Conservation (phyloP, 164 flowering plant genomes). For the Dillenia turbinata region DNA sequence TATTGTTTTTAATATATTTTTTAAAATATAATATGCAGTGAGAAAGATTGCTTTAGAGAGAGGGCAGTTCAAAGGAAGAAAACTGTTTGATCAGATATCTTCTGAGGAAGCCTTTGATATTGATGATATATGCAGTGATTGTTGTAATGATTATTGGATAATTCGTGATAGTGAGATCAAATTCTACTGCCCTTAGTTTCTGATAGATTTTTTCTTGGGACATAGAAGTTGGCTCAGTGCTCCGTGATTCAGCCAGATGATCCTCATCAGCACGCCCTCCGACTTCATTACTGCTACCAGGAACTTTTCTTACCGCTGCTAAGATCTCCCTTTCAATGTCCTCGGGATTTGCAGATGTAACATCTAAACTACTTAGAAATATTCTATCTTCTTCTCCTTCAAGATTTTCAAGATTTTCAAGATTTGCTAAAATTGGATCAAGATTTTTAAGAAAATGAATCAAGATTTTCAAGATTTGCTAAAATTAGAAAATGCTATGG, state of each 20-base stretch:
- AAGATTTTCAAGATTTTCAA: too few species aligned
- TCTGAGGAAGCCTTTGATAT: conserved; percentile 6
- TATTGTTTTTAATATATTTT: too few species aligned
- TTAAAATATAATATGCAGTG: too few species aligned
- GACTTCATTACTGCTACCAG: conserved; percentile 31
- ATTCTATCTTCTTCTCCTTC: conserved; percentile 72
- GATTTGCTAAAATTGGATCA: too few species aligned
- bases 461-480: too few species aligned
- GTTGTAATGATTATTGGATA: conserved; percentile 17
- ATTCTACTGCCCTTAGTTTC: conserved; percentile 67
- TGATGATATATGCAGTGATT: conserved; percentile 15
- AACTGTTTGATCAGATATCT: conserved; percentile 25
- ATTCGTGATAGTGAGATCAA: conserved; percentile 40
- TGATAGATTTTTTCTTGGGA: conserved; percentile 36
- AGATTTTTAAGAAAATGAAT: too few species aligned
- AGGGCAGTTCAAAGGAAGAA: conserved; percentile 38
- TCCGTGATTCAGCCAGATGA: conserved; percentile 26
- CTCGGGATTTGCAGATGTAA: conserved; percentile 81
- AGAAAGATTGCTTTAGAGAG: conserved; percentile 33
- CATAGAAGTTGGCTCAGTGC: conserved; percentile 26
- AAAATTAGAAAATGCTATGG: too few species aligned
- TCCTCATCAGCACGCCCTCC: conserved; percentile 36
- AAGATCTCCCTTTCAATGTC: conserved; percentile 73
- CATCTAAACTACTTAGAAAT: conserved; percentile 66
- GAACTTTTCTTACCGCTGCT: conserved; percentile 51